Conservation (phyloP, 345 rosid genomes). For the Arabidopsis suecica region DNA sequence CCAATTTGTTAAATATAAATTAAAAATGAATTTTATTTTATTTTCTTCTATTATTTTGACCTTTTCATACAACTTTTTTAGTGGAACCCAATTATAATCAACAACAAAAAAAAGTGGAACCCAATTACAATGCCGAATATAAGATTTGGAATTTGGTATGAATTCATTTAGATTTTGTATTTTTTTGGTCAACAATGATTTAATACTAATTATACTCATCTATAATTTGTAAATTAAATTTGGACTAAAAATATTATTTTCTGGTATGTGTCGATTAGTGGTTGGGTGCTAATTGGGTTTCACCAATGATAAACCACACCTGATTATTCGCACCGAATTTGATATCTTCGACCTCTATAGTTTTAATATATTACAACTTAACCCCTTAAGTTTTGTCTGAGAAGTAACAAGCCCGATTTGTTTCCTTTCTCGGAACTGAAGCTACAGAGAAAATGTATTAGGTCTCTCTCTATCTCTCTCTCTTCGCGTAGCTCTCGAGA, state of each 20-base stretch:
- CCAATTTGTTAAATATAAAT: not conserved
- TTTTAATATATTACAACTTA: not conserved
- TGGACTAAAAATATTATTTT: not conserved
- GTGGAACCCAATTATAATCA: conserved; percentile 36
- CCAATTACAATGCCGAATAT: conserved; percentile 7
- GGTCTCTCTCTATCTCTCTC: conserved; percentile 40
- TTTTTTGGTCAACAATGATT: conserved; percentile 9
- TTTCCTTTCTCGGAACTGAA: conserved; percentile 25
- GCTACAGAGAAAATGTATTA: conserved; percentile 30
- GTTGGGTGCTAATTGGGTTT: conserved; percentile 9
- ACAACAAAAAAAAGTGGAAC: conserved; percentile 22
- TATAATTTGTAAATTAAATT: not conserved
- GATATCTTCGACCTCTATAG: not conserved
- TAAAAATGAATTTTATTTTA: not conserved
- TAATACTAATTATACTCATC: not conserved
- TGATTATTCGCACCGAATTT: conserved; percentile 14
- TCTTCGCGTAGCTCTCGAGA: conserved; percentile 33
- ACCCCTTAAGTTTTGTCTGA: conserved; percentile 14
- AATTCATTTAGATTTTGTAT: not conserved
- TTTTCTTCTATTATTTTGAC: conserved; percentile 4
- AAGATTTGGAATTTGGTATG: conserved; percentile 9
- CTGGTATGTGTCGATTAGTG: conserved; percentile 4
- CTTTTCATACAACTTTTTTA: conserved; percentile 14
- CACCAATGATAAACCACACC: conserved; percentile 14
- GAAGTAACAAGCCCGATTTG: not conserved